Conservation (phyloP, 2,329 filamentous ascomycete genomes). For the Fonsecaea monophora region DNA sequence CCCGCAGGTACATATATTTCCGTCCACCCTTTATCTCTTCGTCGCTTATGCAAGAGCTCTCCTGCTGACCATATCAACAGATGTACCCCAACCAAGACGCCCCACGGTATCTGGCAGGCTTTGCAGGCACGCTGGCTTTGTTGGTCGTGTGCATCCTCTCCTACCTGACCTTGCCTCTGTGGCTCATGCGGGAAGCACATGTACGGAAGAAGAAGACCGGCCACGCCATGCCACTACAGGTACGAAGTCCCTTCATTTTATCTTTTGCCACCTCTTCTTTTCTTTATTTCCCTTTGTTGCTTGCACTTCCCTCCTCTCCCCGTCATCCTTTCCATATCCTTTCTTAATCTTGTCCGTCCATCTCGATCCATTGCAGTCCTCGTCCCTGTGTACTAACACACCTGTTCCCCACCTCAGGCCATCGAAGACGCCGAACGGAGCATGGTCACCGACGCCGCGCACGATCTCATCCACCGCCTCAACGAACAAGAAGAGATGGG, state of each 20-base stretch:
- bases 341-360: not conserved
- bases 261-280: too few relatives aligned
- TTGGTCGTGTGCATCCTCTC: slow-evolving; percentile 25
- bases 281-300: too few relatives aligned
- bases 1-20: slow-evolving; percentile 20
- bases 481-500: slow-evolving; percentile 12
- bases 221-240: slow-evolving; percentile 23
- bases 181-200: slow-evolving; percentile 25
- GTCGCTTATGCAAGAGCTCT: not conserved
- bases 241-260: not conserved
- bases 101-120: slow-evolving; percentile 28
- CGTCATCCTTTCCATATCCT: not conserved
- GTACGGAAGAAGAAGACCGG: slow-evolving; percentile 31
- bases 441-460: slow-evolving; percentile 10
- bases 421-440: slow-evolving; percentile 4
- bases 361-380: too few relatives aligned
- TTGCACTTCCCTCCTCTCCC: too few relatives aligned
- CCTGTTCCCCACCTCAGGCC: not conserved
- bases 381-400: too few relatives aligned
- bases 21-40: not conserved
- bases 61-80: not conserved
- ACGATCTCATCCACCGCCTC: slow-evolving; percentile 14
- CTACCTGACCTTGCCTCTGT: slow-evolving; percentile 28
- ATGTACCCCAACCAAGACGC: slow-evolving; percentile 24
- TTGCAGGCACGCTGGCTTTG: slow-evolving; percentile 26